These are phyloP conservation scores for Lentinus tigrinus DNA, from an alignment of 768 basidiomycete species.

Conservation along the genomic window DNA sequence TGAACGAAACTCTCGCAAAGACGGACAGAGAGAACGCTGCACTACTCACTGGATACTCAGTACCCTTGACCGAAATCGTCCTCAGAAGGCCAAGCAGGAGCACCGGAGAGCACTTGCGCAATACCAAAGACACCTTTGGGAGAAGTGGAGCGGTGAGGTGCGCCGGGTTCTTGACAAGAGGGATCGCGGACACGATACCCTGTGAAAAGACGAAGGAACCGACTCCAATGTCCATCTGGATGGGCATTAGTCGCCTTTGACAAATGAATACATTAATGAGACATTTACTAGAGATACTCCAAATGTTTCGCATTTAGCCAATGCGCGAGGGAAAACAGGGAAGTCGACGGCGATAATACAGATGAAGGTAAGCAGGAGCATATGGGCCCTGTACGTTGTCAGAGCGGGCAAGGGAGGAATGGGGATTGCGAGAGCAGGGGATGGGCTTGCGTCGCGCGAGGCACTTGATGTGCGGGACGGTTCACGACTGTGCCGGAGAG, in stretches of 20 bases:
- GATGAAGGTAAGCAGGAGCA: conserved; percentile 91
- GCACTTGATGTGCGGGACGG: conserved; percentile 3
- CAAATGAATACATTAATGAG: background rate
- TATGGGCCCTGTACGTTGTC: conserved; percentile 87
- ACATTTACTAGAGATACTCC: conserved; percentile 85
- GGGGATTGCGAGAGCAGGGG: background rate
- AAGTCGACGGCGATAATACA: conserved; percentile 97
- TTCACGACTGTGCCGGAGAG: conserved; percentile 21
- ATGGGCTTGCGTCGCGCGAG: conserved; percentile 3
- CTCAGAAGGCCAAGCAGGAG: conserved; percentile 73
- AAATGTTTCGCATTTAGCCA: conserved; percentile 93
- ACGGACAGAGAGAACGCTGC: background rate
- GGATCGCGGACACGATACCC: conserved; percentile 87
- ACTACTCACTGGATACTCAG: conserved; percentile 84
- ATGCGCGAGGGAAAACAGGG: conserved; percentile 79
- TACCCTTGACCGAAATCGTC: conserved; percentile 85
- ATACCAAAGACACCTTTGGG: conserved; percentile 48
- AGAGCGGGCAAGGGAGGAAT: conserved; percentile 65
- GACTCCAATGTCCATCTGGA: conserved; percentile 95
- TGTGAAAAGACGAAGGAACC: conserved; percentile 98
- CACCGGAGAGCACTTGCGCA: conserved; percentile 66
- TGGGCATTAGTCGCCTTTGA: background rate
- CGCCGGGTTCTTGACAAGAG: conserved; percentile 63
- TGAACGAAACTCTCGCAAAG: conserved; percentile 25
- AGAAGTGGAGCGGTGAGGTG: conserved; percentile 49